Evolutionary conservation across 768 basidiomycete species (phyloP).

Genomic region (Lactifluus hygrophoroides): DNA sequence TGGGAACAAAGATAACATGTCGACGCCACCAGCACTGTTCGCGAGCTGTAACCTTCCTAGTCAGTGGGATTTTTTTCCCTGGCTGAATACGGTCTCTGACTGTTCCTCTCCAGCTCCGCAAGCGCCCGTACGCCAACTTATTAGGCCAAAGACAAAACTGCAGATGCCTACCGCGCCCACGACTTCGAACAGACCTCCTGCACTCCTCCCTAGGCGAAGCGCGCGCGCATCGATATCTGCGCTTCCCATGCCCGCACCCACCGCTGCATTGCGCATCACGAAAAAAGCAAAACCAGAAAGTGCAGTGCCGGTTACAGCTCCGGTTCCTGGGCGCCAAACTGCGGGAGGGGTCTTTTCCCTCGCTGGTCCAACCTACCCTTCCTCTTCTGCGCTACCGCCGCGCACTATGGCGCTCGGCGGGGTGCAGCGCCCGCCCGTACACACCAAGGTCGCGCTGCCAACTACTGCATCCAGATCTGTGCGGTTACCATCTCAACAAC

Average conservation of each 20-base stretch:
- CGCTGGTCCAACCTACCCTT: not conserved
- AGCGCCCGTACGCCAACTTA: not conserved
- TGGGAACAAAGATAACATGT: not conserved
- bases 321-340: not conserved
- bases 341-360: not conserved
- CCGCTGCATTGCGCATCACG: not conserved
- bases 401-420: constrained; percentile 1
- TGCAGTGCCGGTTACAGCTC: not conserved
- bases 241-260: not conserved
- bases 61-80: not conserved
- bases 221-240: constrained; percentile 5
- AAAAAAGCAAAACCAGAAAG: not conserved
- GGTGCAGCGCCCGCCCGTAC: constrained; percentile 3
- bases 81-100: not conserved
- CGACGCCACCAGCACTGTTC: not conserved
- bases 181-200: not conserved
- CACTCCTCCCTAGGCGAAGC: not conserved
- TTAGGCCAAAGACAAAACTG: not conserved
- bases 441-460: not conserved
- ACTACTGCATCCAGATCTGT: not conserved
- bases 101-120: not conserved
- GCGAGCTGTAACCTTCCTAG: not conserved
- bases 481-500: not conserved
- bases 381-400: not conserved
- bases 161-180: not conserved